These are phyloP conservation scores for Kodamaea alishanica DNA, from an alignment of 1,139 yeast species.

Conservation along the genomic window DNA sequence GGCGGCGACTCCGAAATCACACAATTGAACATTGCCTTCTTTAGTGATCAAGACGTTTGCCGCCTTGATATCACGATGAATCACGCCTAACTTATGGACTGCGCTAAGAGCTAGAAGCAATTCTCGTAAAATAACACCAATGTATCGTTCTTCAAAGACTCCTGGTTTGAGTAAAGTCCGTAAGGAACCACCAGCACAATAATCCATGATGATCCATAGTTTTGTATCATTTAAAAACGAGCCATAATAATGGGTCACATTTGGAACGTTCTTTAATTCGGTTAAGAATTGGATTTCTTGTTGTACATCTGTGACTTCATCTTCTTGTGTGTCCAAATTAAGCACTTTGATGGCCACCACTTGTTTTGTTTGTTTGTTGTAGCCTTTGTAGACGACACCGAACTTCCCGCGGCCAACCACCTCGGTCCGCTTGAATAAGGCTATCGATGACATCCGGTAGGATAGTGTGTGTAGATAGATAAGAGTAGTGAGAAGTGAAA, in stretches of 20 bases:
- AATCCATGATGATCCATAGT: conserved; percentile 96
- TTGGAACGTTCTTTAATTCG: conserved; percentile 78
- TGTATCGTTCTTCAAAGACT: conserved; percentile 75
- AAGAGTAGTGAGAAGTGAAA: not conserved
- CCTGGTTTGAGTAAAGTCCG: conserved; percentile 88
- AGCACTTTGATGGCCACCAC: conserved; percentile 91
- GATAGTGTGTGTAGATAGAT: not conserved
- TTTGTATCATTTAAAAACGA: conserved; percentile 82
- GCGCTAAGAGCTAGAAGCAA: conserved; percentile 70
- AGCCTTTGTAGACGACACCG: conserved; percentile 92
- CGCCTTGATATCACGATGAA: conserved; percentile 93
- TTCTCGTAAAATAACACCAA: conserved; percentile 80
- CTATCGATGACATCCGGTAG: conserved; percentile 10
- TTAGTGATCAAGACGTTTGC: conserved; percentile 88
- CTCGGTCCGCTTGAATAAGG: conserved; percentile 71
- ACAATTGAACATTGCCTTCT: conserved; percentile 84
- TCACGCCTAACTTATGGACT: conserved; percentile 86
- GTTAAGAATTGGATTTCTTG: conserved; percentile 86
- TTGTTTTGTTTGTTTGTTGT: conserved; percentile 59
- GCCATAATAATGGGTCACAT: conserved; percentile 90
- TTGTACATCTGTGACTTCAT: conserved; percentile 93
- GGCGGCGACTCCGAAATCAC: conserved; percentile 98
- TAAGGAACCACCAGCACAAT: conserved; percentile 95
- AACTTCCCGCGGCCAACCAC: conserved; percentile 94
- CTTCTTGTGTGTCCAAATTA: conserved; percentile 88